These are phyloP conservation scores for Tolypocladium tropicale DNA, from an alignment of 2,329 filamentous ascomycete genomes.

Conservation along the genomic window DNA sequence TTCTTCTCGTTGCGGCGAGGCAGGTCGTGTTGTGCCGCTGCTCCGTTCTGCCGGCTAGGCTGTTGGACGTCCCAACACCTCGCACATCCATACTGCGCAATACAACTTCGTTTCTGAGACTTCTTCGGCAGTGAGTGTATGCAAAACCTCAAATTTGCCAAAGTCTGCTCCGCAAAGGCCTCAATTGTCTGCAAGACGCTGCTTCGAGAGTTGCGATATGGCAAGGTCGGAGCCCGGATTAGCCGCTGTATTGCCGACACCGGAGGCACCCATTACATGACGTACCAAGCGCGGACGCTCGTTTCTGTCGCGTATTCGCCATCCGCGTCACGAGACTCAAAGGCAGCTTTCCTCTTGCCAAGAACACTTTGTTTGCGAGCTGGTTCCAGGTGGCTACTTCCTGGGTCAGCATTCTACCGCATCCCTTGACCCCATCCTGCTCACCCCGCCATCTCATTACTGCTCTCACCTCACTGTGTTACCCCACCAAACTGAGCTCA, in stretches of 20 bases:
- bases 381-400: neutral
- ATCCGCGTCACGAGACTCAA: neutral
- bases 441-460: neutral
- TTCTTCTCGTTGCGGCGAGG: neutral
- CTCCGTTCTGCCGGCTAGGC: neutral
- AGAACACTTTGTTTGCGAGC: neutral
- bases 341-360: neutral
- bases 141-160: neutral
- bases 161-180: no score
- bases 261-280: neutral
- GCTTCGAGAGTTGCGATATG: neutral
- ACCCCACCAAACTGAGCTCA: conserved; percentile 8
- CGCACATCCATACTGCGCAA: neutral
- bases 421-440: neutral
- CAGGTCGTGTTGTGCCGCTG: neutral
- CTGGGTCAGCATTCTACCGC: no score
- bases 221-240: neutral
- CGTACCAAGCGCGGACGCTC: neutral
- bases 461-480: conserved; percentile 1
- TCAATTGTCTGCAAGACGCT: no score
- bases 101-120: neutral
- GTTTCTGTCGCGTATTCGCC: neutral
- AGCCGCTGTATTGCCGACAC: neutral
- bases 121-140: neutral
- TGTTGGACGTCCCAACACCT: neutral